A percentile compares a stretch with the other conserved stretches of the same genome.
Evolutionary conservation across 2,329 filamentous ascomycete species (phyloP).

Genomic region (Colletotrichum brevisporum): DNA sequence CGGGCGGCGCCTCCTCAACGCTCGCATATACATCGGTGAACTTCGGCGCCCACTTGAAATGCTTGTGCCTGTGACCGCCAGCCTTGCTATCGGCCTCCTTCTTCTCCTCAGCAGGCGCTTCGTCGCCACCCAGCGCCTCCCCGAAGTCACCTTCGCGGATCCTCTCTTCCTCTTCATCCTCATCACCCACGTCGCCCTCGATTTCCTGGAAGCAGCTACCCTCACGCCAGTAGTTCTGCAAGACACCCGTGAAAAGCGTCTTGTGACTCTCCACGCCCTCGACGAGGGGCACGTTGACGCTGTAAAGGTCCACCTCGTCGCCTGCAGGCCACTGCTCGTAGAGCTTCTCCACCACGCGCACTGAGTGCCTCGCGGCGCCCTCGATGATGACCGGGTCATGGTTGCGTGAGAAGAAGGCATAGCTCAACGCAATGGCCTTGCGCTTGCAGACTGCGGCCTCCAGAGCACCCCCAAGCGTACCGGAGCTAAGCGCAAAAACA

Average conservation of each 20-base stretch:
- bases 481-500: constrained; percentile 82
- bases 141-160: constrained; percentile 77
- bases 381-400: constrained; percentile 87
- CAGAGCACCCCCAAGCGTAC: constrained; percentile 82
- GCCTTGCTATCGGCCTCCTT: constrained; percentile 51
- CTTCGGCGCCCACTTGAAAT: constrained; percentile 94
- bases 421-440: constrained; percentile 85
- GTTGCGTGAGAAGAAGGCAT: constrained; percentile 88
- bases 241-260: constrained; percentile 85
- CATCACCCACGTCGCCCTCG: constrained; percentile 74
- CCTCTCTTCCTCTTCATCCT: constrained; percentile 79
- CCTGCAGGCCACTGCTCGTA: constrained; percentile 80
- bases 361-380: constrained; percentile 80
- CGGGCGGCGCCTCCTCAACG: constrained; percentile 83
- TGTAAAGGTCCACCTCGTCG: constrained; percentile 84
- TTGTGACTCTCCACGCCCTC: constrained; percentile 80
- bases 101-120: constrained; percentile 9
- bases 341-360: constrained; percentile 84
- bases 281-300: constrained; percentile 89
- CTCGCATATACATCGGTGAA: constrained; percentile 90
- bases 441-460: constrained; percentile 81
- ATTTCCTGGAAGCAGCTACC: constrained; percentile 90
- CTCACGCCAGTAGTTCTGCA: constrained; percentile 92
- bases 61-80: constrained; percentile 77
- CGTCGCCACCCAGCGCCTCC: constrained; percentile 49